Percentiles rank a stretch among this genome's conserved stretches.
Conservation (phyloP, 2,329 filamentous ascomycete genomes). For the Cladosporium velox region DNA sequence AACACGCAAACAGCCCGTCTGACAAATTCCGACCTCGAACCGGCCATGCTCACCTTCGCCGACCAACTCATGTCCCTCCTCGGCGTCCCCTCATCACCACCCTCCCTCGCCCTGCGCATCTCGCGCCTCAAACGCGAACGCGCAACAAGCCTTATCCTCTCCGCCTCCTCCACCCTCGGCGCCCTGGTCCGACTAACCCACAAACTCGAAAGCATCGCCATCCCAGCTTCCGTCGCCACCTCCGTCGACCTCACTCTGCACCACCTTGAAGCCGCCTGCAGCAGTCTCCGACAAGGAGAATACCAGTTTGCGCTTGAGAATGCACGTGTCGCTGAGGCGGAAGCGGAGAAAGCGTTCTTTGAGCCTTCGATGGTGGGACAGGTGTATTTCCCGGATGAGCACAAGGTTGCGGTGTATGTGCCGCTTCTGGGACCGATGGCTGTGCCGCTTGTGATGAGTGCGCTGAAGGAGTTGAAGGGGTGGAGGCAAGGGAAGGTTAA, state of each 20-base stretch:
- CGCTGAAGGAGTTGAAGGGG: conserved; percentile 72
- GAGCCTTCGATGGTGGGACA: conserved; percentile 99
- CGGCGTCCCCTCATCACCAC: conserved; percentile 75
- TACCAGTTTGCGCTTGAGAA: conserved; percentile 72
- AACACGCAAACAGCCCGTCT: conserved; percentile 51
- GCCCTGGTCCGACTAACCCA: conserved; percentile 82
- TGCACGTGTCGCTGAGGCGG: conserved; percentile 80
- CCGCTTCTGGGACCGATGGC: conserved; percentile 87
- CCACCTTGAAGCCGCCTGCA: conserved; percentile 76
- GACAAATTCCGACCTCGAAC: conserved; percentile 66
- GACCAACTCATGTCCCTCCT: conserved; percentile 86
- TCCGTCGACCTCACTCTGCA: conserved; percentile 78
- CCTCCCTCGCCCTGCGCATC: conserved; percentile 79
- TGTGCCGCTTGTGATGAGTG: conserved; percentile 81
- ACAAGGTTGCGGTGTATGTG: conserved; percentile 95
- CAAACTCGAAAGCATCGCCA: conserved; percentile 85
- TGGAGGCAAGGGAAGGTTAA: conserved; percentile 34
- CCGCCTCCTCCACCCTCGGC: conserved; percentile 90
- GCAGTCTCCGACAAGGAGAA: conserved; percentile 62
- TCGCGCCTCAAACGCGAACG: conserved; percentile 84
- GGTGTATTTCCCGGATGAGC: conserved; percentile 97
- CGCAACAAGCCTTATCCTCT: conserved; percentile 80
- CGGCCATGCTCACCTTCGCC: conserved; percentile 85
- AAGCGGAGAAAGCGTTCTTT: conserved; percentile 93
- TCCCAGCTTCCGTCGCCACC: conserved; percentile 81